Conservation (phyloP, 805 yeast species). For the Candida silvicultrix region DNA sequence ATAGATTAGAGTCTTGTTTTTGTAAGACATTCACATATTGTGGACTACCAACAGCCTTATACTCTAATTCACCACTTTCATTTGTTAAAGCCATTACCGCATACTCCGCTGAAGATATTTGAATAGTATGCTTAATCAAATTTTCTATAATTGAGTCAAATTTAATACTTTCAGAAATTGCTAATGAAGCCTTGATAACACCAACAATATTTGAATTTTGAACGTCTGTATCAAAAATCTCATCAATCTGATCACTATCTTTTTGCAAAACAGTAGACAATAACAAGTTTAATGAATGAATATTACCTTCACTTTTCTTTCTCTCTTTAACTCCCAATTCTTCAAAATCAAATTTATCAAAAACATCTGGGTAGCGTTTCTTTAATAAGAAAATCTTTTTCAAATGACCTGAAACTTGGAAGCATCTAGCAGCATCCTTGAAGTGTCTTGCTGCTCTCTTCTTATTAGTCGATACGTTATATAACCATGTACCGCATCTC, state of each 20-base stretch:
- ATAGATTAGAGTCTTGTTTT: conserved; percentile 32
- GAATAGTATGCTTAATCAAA: conserved; percentile 32
- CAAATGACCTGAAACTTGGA: conserved; percentile 24
- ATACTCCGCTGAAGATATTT: conserved; percentile 31
- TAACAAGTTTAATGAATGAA: conserved; percentile 20
- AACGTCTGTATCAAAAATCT: conserved; percentile 2
- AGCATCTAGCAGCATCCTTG: conserved; percentile 30
- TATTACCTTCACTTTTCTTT: conserved; percentile 9
- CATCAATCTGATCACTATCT: conserved; percentile 3
- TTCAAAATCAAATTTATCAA: conserved; percentile 19
- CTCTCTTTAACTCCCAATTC: conserved; percentile 19
- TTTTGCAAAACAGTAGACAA: conserved; percentile 22
- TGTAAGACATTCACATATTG: conserved; percentile 31
- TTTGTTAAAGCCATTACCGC: conserved; percentile 26
- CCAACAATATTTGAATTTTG: conserved; percentile 19
- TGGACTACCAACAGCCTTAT: conserved; percentile 25
- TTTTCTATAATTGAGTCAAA: conserved; percentile 30
- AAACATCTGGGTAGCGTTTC: conserved; percentile 24
- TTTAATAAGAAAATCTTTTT: conserved; percentile 21
- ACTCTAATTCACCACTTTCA: conserved; percentile 22
- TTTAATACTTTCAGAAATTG: conserved; percentile 40
- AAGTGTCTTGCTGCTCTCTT: conserved; percentile 31
- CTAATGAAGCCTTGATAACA: conserved; percentile 41
- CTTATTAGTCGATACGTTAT: conserved; percentile 11
- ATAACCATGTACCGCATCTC: conserved; percentile 34